A percentile compares a stretch with the other conserved stretches of the same genome.
Conservation (phyloP, 768 basidiomycete genomes). For the Tylopilus sp. region DNA sequence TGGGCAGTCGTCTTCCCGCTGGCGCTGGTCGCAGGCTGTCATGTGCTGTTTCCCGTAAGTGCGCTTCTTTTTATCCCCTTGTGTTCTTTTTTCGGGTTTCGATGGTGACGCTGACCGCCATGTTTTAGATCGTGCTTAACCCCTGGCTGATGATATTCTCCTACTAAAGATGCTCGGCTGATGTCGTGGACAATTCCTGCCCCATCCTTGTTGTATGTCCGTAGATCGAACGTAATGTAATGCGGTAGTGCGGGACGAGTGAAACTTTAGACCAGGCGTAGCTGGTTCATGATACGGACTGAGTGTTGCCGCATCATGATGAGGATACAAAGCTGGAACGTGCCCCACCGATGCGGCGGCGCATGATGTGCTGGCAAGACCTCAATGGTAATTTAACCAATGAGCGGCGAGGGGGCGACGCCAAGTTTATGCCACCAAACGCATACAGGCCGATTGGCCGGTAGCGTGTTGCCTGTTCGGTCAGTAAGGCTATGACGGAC, state of each 20-base stretch:
- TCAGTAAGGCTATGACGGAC: neutral
- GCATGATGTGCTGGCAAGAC: too few relatives aligned
- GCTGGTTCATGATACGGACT: too few relatives aligned
- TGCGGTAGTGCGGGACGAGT: neutral
- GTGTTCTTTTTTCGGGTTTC: too few relatives aligned
- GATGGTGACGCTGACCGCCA: neutral
- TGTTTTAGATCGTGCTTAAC: conserved; percentile 68
- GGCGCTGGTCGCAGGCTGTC: conserved; percentile 60
- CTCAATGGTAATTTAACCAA: too few relatives aligned
- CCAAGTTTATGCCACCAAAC: too few relatives aligned
- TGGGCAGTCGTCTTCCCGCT: conserved; percentile 81
- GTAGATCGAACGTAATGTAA: neutral
- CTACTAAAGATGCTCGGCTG: conserved; percentile 29
- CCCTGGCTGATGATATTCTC: conserved; percentile 89
- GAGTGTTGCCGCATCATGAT: too few relatives aligned
- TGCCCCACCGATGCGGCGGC: too few relatives aligned
- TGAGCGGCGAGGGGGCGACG: too few relatives aligned
- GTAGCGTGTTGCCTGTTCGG: too few relatives aligned
- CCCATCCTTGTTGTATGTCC: neutral
- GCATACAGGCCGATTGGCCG: too few relatives aligned
- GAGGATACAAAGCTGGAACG: too few relatives aligned
- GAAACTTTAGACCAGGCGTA: neutral
- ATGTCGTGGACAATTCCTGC: neutral
- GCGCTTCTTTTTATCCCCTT: neutral
- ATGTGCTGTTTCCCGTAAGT: conserved; percentile 69